phyloP scores from a whole-genome alignment of 768 basidiomycete species.

The Phlegmacium glaucopus region DNA sequence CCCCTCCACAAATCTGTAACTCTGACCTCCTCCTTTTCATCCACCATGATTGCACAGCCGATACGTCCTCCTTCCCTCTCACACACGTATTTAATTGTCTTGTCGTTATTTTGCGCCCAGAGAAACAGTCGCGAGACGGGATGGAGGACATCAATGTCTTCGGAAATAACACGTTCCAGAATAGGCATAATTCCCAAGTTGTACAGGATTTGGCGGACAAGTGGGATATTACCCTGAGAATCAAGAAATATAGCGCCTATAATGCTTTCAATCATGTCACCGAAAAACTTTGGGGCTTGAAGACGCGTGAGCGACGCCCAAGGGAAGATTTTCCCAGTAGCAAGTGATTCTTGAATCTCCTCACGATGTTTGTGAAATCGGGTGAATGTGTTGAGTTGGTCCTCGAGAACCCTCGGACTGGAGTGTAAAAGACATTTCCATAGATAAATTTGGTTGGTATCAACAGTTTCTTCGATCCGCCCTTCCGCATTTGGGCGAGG shows the following conservation, averaged over 20 bases:
- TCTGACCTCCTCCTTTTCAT: constrained; percentile 43
- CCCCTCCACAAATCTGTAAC: constrained; percentile 47
- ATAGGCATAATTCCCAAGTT: constrained; percentile 54
- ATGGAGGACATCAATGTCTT: constrained; percentile 67
- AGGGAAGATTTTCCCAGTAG: constrained; percentile 49
- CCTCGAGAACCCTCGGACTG: constrained; percentile 56
- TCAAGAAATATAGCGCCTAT: constrained; percentile 78
- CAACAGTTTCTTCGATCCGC: constrained; percentile 31
- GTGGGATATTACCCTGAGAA: constrained; percentile 51
- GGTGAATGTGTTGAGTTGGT: constrained; percentile 52
- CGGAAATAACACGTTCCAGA: constrained; percentile 61
- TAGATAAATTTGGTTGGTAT: constrained; percentile 48
- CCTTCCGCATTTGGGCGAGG: constrained; percentile 30
- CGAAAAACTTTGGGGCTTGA: constrained; percentile 76
- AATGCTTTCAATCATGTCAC: constrained; percentile 76
- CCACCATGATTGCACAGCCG: constrained; percentile 47
- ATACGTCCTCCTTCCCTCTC: constrained; percentile 45
- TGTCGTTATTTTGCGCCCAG: constrained; percentile 53
- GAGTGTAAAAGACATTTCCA: constrained; percentile 77
- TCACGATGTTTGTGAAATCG: constrained; percentile 47
- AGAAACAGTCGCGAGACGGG: constrained; percentile 63
- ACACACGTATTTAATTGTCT: constrained; percentile 40
- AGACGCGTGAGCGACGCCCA: constrained; percentile 74
- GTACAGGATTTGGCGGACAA: constrained; percentile 44
- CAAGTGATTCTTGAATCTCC: constrained; percentile 48